Base-by-base conservation (phyloP, 208 protist species). In the Sergeia podlipaevii region DNA sequence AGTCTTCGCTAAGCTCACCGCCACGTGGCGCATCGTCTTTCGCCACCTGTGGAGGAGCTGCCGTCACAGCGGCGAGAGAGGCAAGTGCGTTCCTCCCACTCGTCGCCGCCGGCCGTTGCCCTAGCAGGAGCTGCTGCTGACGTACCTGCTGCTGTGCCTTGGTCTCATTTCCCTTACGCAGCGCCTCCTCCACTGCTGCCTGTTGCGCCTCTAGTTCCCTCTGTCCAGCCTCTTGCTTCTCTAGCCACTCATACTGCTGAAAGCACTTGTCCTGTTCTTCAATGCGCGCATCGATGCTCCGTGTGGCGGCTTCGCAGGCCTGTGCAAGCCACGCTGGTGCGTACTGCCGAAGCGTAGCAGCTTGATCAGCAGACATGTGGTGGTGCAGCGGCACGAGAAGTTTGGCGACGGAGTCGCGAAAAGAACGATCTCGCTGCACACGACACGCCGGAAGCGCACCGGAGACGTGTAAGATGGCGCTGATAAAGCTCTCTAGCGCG, bases 201-300 rank as follows among this genome's bases (percentile, higher is more conserved):
- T 45, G 32, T 34, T 44, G 50, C 2, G 18, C 21, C 29, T 59
- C n/a, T 30, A 15, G 27, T 65, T 45, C 58, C 49, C 44, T 29
- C 26, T 32, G 30, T 32, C 42, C 23, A 54, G 49, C 3, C 24
- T 13, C 36, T 11, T 44, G 46, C 18, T 73, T 64, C 47, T 91
- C 79, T 42, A 88, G 70, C 41, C 68, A 55, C 52, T 85, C 83
- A 32, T 76, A 88, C 64, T 80, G 67, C 13, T 65, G 56, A 43
- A 88, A 74, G 24, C 69, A 60, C 20, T 64, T 70, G 37, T 78
- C 73, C 59, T 88, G 73, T 32, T 79, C 65, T 6, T 50, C 70
- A 24, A 84, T 43, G 50, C 48, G 72, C 26, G 69, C 69, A 15
- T 74, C 65, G 28, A 84, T 61, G 20, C 51, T 66, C 42, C 46